These are phyloP conservation scores for Westerdykella aurantiaca DNA, from an alignment of 2,329 filamentous ascomycete genomes.

Conservation along the genomic window DNA sequence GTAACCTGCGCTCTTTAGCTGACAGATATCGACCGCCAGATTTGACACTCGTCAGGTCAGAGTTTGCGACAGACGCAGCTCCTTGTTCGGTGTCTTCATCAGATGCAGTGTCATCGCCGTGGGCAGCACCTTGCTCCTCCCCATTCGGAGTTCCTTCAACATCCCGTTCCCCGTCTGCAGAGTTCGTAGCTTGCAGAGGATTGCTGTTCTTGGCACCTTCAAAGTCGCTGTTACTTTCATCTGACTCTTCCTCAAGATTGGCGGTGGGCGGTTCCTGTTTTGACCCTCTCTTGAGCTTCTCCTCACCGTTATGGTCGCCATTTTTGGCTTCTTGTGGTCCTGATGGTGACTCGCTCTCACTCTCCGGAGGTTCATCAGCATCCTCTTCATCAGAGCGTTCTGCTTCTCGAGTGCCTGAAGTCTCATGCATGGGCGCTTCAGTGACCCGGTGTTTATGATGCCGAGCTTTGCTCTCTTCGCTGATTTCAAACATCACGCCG, in stretches of 20 bases:
- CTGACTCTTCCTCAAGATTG: conserved; percentile 32
- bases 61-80: conserved; percentile 23
- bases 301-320: conserved; percentile 37
- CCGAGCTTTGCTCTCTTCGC: conserved; percentile 74
- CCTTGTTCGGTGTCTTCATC: conserved; percentile 21
- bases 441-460: conserved; percentile 69
- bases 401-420: conserved; percentile 14
- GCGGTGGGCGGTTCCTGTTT: conserved; percentile 31
- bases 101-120: conserved; percentile 1
- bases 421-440: conserved; percentile 26
- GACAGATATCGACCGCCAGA: conserved; percentile 32
- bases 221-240: conserved; percentile 37
- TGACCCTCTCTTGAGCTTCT: conserved; percentile 21
- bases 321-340: conserved; percentile 20
- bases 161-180: background rate
- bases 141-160: conserved; percentile 18
- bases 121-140: conserved; percentile 12
- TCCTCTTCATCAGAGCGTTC: background rate
- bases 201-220: conserved; percentile 30
- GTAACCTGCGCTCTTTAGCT: conserved; percentile 33
- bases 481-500: conserved; percentile 80
- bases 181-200: conserved; percentile 34
- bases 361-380: background rate
- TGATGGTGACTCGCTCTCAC: conserved; percentile 5
- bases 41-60: conserved; percentile 19